Evolutionary conservation across 495 filamentous ascomycete species (phyloP).

Genomic region (Aspergillus diversus): DNA sequence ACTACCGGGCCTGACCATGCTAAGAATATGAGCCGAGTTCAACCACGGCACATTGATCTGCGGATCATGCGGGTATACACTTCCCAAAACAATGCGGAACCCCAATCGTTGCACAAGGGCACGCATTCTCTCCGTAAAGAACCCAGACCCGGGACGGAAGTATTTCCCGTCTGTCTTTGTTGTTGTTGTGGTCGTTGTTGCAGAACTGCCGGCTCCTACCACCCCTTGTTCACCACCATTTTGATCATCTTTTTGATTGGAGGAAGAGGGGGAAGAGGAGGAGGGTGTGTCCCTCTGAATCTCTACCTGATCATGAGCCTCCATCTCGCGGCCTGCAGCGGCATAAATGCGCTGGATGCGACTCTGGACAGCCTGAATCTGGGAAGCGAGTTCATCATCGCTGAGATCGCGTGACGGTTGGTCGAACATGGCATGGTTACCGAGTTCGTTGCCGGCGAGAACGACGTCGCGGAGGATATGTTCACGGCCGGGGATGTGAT

Average conservation of each 20-base stretch:
- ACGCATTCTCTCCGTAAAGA: constrained; percentile 72
- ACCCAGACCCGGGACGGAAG: constrained; percentile 81
- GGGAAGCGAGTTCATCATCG: constrained; percentile 36
- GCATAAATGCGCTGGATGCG: constrained; percentile 44
- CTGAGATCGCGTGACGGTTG: constrained; percentile 62
- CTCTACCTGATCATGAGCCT: constrained; percentile 15
- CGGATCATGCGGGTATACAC: constrained; percentile 85
- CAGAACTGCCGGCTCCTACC: too few species aligned
- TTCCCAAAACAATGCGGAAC: constrained; percentile 72
- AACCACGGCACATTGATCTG: constrained; percentile 67
- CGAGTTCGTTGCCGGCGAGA: constrained; percentile 69
- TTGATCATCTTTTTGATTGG: too few species aligned
- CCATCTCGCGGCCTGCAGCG: constrained; percentile 5
- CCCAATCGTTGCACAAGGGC: constrained; percentile 55
- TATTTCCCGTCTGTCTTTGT: constrained; percentile 32
- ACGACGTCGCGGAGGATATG: constrained; percentile 62
- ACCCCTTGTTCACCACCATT: too few species aligned
- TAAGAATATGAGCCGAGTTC: constrained; percentile 80
- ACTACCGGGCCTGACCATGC: constrained; percentile 73
- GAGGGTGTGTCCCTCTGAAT: background rate
- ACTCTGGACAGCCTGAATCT: constrained; percentile 46
- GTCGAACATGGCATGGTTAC: constrained; percentile 86
- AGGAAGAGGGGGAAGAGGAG: too few species aligned
- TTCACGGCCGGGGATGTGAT: constrained; percentile 67
- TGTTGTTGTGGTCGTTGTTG: background rate